Percentiles rank a stretch among this genome's conserved stretches.
These are phyloP conservation scores for Fusarium decemcellulare DNA, from an alignment of 2,329 filamentous ascomycete genomes.

Conservation along the genomic window DNA sequence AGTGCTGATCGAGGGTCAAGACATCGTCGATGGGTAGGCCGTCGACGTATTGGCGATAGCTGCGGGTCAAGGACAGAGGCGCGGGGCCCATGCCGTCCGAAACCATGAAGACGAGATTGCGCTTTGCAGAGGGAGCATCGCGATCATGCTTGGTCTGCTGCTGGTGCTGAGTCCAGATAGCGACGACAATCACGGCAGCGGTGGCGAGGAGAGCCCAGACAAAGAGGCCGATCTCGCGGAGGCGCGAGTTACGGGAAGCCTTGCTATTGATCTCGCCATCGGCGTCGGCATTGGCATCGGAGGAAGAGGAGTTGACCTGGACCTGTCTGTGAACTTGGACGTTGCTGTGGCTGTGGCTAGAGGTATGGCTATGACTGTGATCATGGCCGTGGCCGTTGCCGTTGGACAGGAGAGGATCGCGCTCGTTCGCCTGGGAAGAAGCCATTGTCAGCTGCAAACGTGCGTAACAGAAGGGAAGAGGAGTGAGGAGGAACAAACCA, in stretches of 20 bases:
- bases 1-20: slow-evolving; percentile 86
- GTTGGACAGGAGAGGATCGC: slow-evolving; percentile 58
- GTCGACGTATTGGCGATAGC: slow-evolving; percentile 84
- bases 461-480: background rate
- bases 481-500: slow-evolving; percentile 31
- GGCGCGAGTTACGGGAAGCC: slow-evolving; percentile 56
- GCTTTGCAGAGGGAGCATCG: slow-evolving; percentile 72
- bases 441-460: slow-evolving; percentile 30
- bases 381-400: slow-evolving; percentile 39
- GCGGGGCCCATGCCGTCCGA: slow-evolving; percentile 99
- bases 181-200: slow-evolving; percentile 81
- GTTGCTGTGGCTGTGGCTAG: no score
- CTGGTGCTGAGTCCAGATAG: slow-evolving; percentile 83
- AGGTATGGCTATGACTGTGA: no score
- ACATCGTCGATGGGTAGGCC: slow-evolving; percentile 81
- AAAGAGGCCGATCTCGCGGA: slow-evolving; percentile 82
- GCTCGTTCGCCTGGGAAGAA: slow-evolving; percentile 55
- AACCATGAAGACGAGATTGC: slow-evolving; percentile 98
- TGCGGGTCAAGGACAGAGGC: slow-evolving; percentile 87
- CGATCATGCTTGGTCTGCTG: slow-evolving; percentile 60
- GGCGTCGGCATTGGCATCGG: background rate
- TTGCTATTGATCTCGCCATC: slow-evolving; percentile 43
- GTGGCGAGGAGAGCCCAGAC: slow-evolving; percentile 88
- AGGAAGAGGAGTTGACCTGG: slow-evolving; percentile 54
- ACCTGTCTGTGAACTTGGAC: no score